Conservation (phyloP, 208 protist genomes). For the Leishmania aethiopica region DNA sequence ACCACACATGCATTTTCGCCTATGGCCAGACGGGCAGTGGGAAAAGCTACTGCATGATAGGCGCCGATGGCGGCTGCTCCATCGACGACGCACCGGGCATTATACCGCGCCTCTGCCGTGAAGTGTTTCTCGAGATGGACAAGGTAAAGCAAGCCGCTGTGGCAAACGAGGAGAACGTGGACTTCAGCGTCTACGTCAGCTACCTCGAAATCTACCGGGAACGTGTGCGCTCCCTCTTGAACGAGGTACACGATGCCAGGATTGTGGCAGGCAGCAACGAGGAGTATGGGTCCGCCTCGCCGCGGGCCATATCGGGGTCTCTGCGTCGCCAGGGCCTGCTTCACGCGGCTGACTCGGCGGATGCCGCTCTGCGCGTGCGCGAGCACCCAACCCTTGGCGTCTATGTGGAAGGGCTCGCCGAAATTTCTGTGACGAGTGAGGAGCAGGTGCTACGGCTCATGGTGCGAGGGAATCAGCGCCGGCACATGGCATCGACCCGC, state of each 20-base stretch:
- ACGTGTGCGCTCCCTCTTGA: conserved; percentile 81
- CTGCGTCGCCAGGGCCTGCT: conserved; percentile 6
- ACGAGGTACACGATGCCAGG: conserved; percentile 23
- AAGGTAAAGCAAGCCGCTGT: conserved; percentile 13
- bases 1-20: conserved; percentile 93
- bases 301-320: neutral
- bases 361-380: conserved; percentile 59
- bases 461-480: conserved; percentile 56
- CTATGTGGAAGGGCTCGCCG: conserved; percentile 74
- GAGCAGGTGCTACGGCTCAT: conserved; percentile 76
- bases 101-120: conserved; percentile 73
- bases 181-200: conserved; percentile 76
- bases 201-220: conserved; percentile 94
- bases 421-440: conserved; percentile 63
- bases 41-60: conserved; percentile 92
- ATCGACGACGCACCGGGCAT: conserved; percentile 76
- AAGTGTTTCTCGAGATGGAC: conserved; percentile 71
- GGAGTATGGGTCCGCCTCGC: neutral
- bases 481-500: conserved; percentile 87
- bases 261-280: neutral
- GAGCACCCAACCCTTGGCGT: conserved; percentile 82
- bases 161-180: conserved; percentile 39
- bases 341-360: conserved; percentile 13
- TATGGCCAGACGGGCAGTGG: conserved; percentile 93
- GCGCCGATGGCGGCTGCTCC: conserved; percentile 60